These are phyloP conservation scores for Fistulifera solaris DNA, from an alignment of 108 stramenopile genomes.

Conservation along the genomic window DNA sequence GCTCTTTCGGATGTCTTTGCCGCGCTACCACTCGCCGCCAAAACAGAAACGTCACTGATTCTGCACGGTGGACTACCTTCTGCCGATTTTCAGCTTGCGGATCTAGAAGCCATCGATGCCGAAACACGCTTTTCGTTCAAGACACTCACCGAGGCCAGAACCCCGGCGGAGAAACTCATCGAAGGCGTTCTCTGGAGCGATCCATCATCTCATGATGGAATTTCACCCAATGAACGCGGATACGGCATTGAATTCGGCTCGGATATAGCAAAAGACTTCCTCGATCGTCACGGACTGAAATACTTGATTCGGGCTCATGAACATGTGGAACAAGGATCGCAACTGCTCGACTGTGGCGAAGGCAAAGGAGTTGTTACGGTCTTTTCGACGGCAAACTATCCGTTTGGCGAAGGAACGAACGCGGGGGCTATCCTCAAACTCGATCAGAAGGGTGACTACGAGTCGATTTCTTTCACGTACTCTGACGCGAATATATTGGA, in stretches of 20 bases:
- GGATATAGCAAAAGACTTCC: slow-evolving; percentile 11
- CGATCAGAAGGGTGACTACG: slow-evolving; percentile 2
- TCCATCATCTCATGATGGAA: slow-evolving; percentile 1
- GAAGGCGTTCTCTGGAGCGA: slow-evolving; percentile 10
- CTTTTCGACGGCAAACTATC: slow-evolving; percentile 20
- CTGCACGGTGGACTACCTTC: slow-evolving; percentile 18
- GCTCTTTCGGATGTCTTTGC: slow-evolving; percentile 9
- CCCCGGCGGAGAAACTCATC: slow-evolving; percentile 8
- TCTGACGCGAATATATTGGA: slow-evolving; percentile 6
- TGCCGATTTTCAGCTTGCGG: slow-evolving; percentile 11
- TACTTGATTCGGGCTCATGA: slow-evolving; percentile 21
- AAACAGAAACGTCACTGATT: slow-evolving; percentile 14
- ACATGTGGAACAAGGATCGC: slow-evolving; percentile 11
- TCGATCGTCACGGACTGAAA: slow-evolving; percentile 14
- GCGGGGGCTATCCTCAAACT: slow-evolving; percentile 13
- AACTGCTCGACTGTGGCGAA: slow-evolving; percentile 9
- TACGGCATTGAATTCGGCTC: slow-evolving; percentile 12
- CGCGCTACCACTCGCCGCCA: slow-evolving; percentile 12
- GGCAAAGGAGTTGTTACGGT: slow-evolving; percentile 11
- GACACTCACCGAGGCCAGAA: slow-evolving; percentile 13
- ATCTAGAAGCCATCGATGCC: neutral
- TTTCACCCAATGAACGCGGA: slow-evolving; percentile 11
- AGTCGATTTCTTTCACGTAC: neutral
- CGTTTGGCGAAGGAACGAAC: slow-evolving; percentile 16
- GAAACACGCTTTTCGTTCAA: slow-evolving; percentile 6